phyloP scores from a whole-genome alignment of 139 green algal genomes.

The Coelastrella sp. region DNA sequence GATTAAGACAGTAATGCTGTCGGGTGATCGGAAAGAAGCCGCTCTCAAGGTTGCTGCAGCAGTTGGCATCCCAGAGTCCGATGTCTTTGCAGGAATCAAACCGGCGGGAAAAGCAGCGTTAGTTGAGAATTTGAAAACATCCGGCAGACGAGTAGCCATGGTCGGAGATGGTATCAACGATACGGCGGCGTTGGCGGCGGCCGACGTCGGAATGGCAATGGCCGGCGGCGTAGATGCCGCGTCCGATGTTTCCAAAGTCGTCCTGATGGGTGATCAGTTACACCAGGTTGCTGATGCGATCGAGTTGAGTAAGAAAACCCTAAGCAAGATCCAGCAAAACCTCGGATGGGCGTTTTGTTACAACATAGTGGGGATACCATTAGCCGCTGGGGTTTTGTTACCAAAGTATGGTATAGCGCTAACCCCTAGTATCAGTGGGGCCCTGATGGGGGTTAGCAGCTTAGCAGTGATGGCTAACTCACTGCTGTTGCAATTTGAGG shows the following conservation, averaged over 20 bases:
- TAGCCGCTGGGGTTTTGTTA: conserved; percentile 68
- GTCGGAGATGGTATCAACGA: conserved; percentile 96
- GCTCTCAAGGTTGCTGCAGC: conserved; percentile 70
- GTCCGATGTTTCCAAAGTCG: conserved; percentile 78
- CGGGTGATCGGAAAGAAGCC: conserved; percentile 35
- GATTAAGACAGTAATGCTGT: conserved; percentile 80
- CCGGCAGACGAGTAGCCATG: conserved; percentile 79
- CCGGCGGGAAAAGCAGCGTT: conserved; percentile 52
- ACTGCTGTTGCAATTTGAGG: conserved; percentile 79
- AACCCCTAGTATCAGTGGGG: conserved; percentile 71
- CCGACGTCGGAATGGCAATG: conserved; percentile 94
- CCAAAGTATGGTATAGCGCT: conserved; percentile 65
- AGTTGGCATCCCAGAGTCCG: conserved; percentile 66
- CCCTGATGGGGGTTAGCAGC: conserved; percentile 88
- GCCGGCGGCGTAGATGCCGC: conserved; percentile 77
- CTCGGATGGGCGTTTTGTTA: conserved; percentile 93
- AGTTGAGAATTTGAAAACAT: not conserved
- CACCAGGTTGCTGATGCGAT: conserved; percentile 86
- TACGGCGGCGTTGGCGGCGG: conserved; percentile 85
- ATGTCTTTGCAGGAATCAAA: conserved; percentile 76
- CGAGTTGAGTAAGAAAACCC: conserved; percentile 77
- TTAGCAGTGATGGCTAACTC: conserved; percentile 92
- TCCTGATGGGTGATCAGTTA: conserved; percentile 86
- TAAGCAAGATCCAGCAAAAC: conserved; percentile 93
- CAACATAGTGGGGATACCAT: conserved; percentile 86